These are phyloP conservation scores for Hanseniaspora clermontiae DNA, from an alignment of 805 yeast species.

Conservation along the genomic window DNA sequence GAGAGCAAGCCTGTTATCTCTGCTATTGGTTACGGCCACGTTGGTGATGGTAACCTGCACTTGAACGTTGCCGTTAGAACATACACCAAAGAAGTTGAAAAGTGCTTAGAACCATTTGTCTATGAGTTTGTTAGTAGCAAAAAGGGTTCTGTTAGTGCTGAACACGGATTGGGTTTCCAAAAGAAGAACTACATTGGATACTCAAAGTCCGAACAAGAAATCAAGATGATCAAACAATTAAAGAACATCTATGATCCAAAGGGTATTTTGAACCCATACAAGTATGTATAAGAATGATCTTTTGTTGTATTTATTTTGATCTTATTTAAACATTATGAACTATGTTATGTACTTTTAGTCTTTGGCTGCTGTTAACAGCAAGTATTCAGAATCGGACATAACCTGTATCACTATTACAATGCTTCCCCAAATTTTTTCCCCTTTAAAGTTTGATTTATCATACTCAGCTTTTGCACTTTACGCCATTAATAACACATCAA, in stretches of 20 bases:
- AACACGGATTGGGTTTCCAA: slow-evolving; percentile 95
- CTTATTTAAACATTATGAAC: not conserved
- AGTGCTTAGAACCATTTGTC: slow-evolving; percentile 80
- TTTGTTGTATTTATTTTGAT: not conserved
- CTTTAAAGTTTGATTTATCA: too few relatives aligned
- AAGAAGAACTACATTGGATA: slow-evolving; percentile 83
- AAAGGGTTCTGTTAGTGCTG: slow-evolving; percentile 88
- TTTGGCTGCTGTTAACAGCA: too few relatives aligned
- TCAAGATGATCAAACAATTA: slow-evolving; percentile 61
- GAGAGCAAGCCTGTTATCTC: slow-evolving; percentile 58
- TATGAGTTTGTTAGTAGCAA: slow-evolving; percentile 68
- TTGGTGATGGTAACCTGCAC: slow-evolving; percentile 95
- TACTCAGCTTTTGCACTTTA: too few relatives aligned
- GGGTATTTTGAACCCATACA: slow-evolving; percentile 86
- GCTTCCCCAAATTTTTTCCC: too few relatives aligned
- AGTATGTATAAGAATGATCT: slow-evolving; percentile 48
- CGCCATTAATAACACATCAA: too few relatives aligned
- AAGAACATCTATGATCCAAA: slow-evolving; percentile 83
- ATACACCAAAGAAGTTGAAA: slow-evolving; percentile 68
- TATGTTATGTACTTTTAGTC: too few relatives aligned
- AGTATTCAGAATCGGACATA: too few relatives aligned
- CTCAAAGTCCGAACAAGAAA: slow-evolving; percentile 61
- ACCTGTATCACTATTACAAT: too few relatives aligned
- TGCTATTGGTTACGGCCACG: slow-evolving; percentile 94
- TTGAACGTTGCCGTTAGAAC: slow-evolving; percentile 82